Conservation (phyloP, 2,329 filamentous ascomycete genomes). For the Blastomyces parvus region DNA sequence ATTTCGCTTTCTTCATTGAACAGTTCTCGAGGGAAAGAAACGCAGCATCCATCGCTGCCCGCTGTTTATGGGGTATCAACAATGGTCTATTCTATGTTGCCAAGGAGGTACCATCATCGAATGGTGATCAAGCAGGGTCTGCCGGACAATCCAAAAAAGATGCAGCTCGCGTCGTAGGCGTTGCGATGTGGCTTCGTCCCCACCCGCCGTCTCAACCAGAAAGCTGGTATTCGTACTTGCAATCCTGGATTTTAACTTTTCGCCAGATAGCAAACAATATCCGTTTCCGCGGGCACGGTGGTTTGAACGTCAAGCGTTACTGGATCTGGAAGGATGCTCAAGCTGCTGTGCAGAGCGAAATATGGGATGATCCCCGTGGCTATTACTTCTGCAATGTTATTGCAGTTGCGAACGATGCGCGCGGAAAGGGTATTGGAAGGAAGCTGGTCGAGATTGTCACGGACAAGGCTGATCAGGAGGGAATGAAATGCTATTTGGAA, state of each 20-base stretch:
- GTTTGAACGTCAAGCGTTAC: conserved; percentile 57
- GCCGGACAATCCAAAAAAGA: neutral
- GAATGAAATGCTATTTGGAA: conserved; percentile 59
- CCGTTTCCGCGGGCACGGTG: conserved; percentile 55
- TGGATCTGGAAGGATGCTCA: conserved; percentile 64
- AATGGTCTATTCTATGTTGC: conserved; percentile 62
- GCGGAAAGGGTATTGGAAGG: conserved; percentile 58
- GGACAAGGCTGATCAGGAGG: conserved; percentile 53
- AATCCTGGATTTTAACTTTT: conserved; percentile 57
- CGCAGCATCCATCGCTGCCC: conserved; percentile 52
- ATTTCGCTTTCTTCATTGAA: neutral
- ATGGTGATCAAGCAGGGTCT: conserved; percentile 17
- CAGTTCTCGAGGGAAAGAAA: conserved; percentile 54
- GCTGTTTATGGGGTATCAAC: conserved; percentile 61
- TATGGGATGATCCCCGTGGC: conserved; percentile 57
- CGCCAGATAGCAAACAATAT: conserved; percentile 59
- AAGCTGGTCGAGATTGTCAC: conserved; percentile 56
- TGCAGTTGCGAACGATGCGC: conserved; percentile 55
- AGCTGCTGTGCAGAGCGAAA: conserved; percentile 48
- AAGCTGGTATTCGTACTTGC: conserved; percentile 54
- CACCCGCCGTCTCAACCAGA: conserved; percentile 39
- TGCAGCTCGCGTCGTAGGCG: conserved; percentile 49
- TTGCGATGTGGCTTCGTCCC: conserved; percentile 63
- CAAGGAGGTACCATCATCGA: conserved; percentile 41
- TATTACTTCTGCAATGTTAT: conserved; percentile 74